phyloP scores from a whole-genome alignment of 192 early-diverging fungal genomes.

The Helicostylum pulchrum region DNA sequence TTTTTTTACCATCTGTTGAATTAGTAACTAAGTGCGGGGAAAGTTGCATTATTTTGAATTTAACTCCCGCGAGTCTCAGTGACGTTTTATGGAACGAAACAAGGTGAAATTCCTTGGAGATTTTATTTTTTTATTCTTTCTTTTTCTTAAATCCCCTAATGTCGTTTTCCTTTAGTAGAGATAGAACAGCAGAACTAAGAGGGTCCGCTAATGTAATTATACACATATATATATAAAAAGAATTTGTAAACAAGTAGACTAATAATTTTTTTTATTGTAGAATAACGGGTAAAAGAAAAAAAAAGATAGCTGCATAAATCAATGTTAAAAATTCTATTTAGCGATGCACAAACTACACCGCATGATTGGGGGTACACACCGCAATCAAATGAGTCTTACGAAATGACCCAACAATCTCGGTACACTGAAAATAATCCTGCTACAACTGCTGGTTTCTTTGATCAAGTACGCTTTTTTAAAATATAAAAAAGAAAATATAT shows the following conservation, averaged over 20 bases:
- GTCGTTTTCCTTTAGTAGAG: slow-evolving; percentile 28
- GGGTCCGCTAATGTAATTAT: neutral
- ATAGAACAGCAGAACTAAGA: slow-evolving; percentile 29
- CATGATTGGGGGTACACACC: too few relatives aligned
- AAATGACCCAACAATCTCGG: slow-evolving; percentile 7
- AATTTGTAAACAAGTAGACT: too few relatives aligned
- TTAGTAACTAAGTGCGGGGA: too few relatives aligned
- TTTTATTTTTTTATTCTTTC: neutral
- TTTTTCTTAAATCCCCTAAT: slow-evolving; percentile 1
- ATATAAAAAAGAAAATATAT: neutral
- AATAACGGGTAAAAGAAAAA: neutral
- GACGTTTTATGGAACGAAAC: too few relatives aligned
- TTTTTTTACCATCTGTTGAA: too few relatives aligned
- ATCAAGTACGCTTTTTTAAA: slow-evolving; percentile 17
- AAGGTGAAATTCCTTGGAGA: too few relatives aligned
- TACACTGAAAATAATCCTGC: neutral
- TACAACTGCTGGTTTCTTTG: slow-evolving; percentile 21
- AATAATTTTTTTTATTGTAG: neutral
- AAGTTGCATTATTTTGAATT: too few relatives aligned
- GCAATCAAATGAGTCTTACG: slow-evolving; percentile 10
- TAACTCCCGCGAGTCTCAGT: too few relatives aligned
- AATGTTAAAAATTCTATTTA: neutral
- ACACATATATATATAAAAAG: too few relatives aligned
- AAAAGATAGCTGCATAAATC: neutral
- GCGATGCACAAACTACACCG: neutral